phyloP scores from a whole-genome alignment of 352 stramenopile species.

The Phytopythium aichiense region DNA sequence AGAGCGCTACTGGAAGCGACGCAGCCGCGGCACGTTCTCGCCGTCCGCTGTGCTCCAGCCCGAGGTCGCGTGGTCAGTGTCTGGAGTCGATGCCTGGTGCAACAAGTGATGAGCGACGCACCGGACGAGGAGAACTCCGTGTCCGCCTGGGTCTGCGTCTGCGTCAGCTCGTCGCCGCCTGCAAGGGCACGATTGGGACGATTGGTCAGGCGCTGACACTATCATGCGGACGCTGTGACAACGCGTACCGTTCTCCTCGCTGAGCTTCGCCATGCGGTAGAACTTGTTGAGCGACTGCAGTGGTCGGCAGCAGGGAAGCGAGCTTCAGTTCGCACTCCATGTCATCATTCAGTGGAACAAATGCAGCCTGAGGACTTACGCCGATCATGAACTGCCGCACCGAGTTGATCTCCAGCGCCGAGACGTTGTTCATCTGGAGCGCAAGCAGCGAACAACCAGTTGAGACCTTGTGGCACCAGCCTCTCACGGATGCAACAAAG shows the following conservation, averaged over 20 bases:
- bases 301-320: too few relatives aligned
- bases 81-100: background rate
- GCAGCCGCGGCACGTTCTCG: slow-evolving; percentile 2
- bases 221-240: background rate
- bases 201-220: background rate
- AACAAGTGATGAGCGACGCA: background rate
- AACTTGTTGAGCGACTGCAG: slow-evolving; percentile 75
- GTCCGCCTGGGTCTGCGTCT: slow-evolving; percentile 26
- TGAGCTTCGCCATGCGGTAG: slow-evolving; percentile 64
- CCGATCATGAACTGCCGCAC: slow-evolving; percentile 86
- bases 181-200: background rate
- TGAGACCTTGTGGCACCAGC: background rate
- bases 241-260: slow-evolving; percentile 25
- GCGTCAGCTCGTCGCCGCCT: slow-evolving; percentile 11
- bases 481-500: background rate
- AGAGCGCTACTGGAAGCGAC: slow-evolving; percentile 1
- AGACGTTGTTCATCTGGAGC: slow-evolving; percentile 84
- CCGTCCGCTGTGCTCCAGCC: slow-evolving; percentile 10
- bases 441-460: background rate
- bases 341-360: background rate
- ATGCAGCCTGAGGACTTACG: slow-evolving; percentile 24
- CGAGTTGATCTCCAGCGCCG: slow-evolving; percentile 82
- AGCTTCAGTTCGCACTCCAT: background rate
- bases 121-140: slow-evolving; percentile 6
- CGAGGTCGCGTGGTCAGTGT: background rate